Percentiles rank a stretch among this genome's conserved stretches.
Conservation (phyloP, 2,329 filamentous ascomycete genomes). For the Juglanconis juglandina region DNA sequence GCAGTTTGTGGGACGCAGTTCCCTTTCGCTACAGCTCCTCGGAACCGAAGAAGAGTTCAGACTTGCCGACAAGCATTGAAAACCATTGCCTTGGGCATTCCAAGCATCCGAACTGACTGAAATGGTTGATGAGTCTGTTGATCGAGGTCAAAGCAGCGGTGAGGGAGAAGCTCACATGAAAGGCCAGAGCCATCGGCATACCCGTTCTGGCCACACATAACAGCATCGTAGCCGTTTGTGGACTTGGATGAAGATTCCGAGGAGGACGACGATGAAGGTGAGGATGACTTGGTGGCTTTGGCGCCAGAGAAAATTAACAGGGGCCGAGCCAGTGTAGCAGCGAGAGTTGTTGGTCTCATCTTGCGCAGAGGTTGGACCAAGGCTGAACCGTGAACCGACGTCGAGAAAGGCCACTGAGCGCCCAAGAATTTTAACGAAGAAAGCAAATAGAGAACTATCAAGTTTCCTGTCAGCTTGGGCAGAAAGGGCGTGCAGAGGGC, state of each 20-base stretch:
- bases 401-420: not conserved
- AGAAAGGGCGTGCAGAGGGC: not conserved
- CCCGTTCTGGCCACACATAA: conserved; percentile 26
- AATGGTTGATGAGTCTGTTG: not conserved
- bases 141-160: not conserved
- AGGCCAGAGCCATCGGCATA: conserved; percentile 18
- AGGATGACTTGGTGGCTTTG: not conserved
- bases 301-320: conserved; percentile 16
- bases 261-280: not conserved
- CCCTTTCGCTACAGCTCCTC: not conserved
- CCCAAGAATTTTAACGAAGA: not conserved
- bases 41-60: not conserved
- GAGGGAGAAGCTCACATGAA: conserved; percentile 3
- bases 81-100: conserved; percentile 27
- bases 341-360: not conserved
- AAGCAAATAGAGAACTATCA: not conserved
- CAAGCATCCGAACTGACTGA: conserved; percentile 31
- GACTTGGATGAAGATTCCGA: not conserved
- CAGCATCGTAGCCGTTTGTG: conserved; percentile 24
- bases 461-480: no score
- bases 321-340: conserved; percentile 11
- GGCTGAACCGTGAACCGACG: not conserved
- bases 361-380: not conserved
- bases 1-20: not conserved
- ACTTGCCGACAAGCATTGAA: conserved; percentile 30